A percentile compares a stretch with the other conserved stretches of the same genome.
Conservation (phyloP, 345 rosid species). For the Capsella bursapastoris region DNA sequence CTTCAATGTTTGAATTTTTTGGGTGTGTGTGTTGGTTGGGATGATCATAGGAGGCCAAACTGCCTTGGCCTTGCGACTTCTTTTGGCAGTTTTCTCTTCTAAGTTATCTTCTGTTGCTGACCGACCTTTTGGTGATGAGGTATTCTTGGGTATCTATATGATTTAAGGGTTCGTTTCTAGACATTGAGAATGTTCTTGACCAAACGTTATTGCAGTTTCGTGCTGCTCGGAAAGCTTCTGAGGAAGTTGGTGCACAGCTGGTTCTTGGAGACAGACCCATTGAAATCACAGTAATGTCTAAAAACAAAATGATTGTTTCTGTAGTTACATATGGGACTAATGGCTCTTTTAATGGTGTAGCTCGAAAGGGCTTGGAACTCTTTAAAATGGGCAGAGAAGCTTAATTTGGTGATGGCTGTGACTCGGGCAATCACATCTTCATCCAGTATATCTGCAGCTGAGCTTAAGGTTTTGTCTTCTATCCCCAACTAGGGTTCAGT, state of each 20-base stretch:
- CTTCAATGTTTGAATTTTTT: neutral
- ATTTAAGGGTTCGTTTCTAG: neutral
- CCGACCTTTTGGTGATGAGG: conserved; percentile 92
- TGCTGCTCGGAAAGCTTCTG: conserved; percentile 77
- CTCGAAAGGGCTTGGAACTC: conserved; percentile 87
- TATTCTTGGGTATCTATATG: conserved; percentile 27
- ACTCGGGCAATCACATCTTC: conserved; percentile 66
- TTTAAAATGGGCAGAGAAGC: conserved; percentile 60
- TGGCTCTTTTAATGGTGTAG: conserved; percentile 45
- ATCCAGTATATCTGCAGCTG: conserved; percentile 45
- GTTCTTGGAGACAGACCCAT: conserved; percentile 90
- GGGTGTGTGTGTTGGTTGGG: conserved; percentile 9
- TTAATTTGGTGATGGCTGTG: conserved; percentile 54
- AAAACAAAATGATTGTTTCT: neutral
- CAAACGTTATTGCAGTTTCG: conserved; percentile 59
- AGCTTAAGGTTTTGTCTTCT: conserved; percentile 49
- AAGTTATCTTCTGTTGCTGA: conserved; percentile 72
- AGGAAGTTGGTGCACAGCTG: conserved; percentile 88
- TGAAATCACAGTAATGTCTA: conserved; percentile 66
- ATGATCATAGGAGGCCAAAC: conserved; percentile 76
- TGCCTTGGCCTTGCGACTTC: conserved; percentile 83
- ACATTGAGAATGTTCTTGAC: neutral
- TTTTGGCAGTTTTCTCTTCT: conserved; percentile 81
- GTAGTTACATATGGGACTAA: neutral
- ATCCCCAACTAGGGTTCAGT: neutral